Evolutionary conservation across 2,329 filamentous ascomycete genomes (phyloP).

Genomic region (Penicillium sumatraense): DNA sequence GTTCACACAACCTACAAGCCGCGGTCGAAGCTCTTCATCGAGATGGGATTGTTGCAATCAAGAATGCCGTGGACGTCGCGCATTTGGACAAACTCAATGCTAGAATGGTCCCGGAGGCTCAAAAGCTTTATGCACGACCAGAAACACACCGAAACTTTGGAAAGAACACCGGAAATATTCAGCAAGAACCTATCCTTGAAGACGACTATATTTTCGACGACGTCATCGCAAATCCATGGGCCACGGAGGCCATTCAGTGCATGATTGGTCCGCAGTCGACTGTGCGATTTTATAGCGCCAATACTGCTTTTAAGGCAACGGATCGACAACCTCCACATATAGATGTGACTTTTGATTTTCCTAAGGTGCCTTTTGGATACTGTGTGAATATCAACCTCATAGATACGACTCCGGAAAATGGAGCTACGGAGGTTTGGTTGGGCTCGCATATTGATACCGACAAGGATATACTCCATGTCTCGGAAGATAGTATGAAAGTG

Average conservation of each 20-base stretch:
- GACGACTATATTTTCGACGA: constrained; percentile 42
- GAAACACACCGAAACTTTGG: constrained; percentile 32
- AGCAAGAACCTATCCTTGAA: constrained; percentile 45
- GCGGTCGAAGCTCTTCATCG: constrained; percentile 35
- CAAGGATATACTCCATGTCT: constrained; percentile 26
- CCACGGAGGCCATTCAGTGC: constrained; percentile 38
- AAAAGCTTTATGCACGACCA: constrained; percentile 34
- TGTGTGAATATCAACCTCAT: constrained; percentile 55
- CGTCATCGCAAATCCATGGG: constrained; percentile 46
- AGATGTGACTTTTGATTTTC: constrained; percentile 54
- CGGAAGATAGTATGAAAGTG: constrained; percentile 31
- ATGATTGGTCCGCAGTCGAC: constrained; percentile 45
- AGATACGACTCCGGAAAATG: constrained; percentile 51
- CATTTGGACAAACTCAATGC: constrained; percentile 40
- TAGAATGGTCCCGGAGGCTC: constrained; percentile 36
- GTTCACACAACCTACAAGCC: constrained; percentile 28
- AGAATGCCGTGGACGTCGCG: constrained; percentile 39
- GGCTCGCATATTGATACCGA: constrained; percentile 52
- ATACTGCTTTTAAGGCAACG: constrained; percentile 45
- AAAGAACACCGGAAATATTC: constrained; percentile 44
- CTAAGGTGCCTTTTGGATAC: constrained; percentile 54
- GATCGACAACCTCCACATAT: constrained; percentile 48
- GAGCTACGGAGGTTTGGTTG: constrained; percentile 57
- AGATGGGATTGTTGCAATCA: constrained; percentile 44
- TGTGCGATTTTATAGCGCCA: constrained; percentile 45